Percentiles rank a stretch among this genome's conserved stretches.
Conservation (phyloP, 2,329 filamentous ascomycete genomes). For the Fusarium pseudonygamai region DNA sequence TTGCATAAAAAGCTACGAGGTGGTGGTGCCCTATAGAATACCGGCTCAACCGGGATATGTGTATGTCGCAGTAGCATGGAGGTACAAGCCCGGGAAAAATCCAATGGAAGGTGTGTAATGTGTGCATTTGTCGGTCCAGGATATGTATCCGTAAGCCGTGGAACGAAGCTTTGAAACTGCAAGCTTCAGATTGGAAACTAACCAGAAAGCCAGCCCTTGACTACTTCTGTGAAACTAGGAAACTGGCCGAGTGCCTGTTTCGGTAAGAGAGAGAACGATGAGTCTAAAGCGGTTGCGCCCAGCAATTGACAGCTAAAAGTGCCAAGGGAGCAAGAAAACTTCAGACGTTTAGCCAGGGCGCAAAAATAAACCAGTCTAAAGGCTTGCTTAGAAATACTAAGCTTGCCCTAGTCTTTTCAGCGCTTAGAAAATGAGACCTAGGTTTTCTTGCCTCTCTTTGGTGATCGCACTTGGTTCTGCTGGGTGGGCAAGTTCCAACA, state of each 20-base stretch:
- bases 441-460: neutral
- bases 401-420: neutral
- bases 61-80: conserved; percentile 2
- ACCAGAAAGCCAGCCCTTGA: conserved; percentile 10
- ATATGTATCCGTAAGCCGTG: neutral
- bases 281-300: neutral
- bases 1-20: conserved; percentile 31
- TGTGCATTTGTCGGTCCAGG: conserved; percentile 1
- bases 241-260: neutral
- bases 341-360: neutral
- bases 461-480: conserved; percentile 13
- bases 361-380: neutral
- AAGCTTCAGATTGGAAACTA: conserved; percentile 1
- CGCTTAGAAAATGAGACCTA: neutral
- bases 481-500: conserved; percentile 12
- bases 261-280: neutral
- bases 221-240: conserved; percentile 12
- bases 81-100: conserved; percentile 12
- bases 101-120: neutral
- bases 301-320: conserved; percentile 2
- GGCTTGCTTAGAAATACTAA: neutral
- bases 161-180: conserved; percentile 7
- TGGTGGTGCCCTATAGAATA: conserved; percentile 14
- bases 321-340: neutral
- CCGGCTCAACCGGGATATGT: conserved; percentile 19